Evolutionary conservation across 129 eudicot genomes (phyloP).

Genomic region (Artemisia annua): DNA sequence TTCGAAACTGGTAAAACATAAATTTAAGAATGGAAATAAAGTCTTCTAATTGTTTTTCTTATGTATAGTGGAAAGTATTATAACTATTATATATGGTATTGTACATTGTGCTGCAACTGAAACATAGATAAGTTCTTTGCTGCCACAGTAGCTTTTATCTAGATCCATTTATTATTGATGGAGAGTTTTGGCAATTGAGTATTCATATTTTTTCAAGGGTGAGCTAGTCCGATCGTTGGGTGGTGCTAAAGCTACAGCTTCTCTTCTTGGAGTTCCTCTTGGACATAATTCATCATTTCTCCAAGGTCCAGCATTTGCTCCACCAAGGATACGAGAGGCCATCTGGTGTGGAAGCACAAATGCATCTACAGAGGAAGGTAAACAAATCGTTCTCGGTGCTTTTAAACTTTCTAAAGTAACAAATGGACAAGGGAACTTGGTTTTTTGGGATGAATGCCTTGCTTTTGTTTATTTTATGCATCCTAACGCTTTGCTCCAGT

Average conservation of each 20-base stretch:
- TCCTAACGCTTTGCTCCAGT: too few species aligned
- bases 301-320: constrained; percentile 99
- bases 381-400: background rate
- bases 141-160: background rate
- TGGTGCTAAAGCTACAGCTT: constrained; percentile 77
- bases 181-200: too few species aligned
- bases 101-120: background rate
- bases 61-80: background rate
- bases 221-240: constrained; percentile 89
- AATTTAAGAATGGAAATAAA: background rate
- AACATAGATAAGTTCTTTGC: background rate
- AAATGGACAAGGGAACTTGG: constrained; percentile 6
- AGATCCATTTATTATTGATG: background rate
- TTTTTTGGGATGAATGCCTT: background rate
- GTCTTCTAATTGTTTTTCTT: background rate
- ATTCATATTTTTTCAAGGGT: constrained; percentile 46
- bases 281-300: constrained; percentile 98
- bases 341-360: constrained; percentile 99
- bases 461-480: too few species aligned
- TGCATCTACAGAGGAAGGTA: constrained; percentile 89
- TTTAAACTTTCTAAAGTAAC: background rate
- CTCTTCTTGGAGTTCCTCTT: constrained; percentile 95
- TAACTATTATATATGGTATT: background rate
- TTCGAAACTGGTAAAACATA: background rate
- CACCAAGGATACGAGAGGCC: constrained; percentile 96